Evolutionary conservation across 108 stramenopile species (phyloP), one percentile per base, ranked within the genome.

Genomic region (Pseudonitzschia multiseries): DNA sequence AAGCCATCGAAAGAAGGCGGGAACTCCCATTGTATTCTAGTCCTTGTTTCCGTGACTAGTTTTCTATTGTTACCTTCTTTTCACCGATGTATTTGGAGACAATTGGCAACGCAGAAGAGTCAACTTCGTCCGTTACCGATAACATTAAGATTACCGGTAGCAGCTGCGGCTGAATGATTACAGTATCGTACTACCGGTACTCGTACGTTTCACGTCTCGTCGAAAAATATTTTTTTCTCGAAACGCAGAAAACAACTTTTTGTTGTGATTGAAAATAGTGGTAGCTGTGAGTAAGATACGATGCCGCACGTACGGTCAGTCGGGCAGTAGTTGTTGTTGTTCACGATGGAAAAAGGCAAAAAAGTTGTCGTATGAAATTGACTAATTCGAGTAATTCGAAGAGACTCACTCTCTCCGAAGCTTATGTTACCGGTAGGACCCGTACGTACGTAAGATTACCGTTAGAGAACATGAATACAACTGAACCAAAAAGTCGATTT

Each of bases 1-100:
- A 48, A 99, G 90, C 99, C 99, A 99, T 70, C 98, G 91, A 80
- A 96, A 99, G 86, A 99, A 99, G 67, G 98, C 98, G 43, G 99
- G 99, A 69, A 99, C 98, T 73, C 99, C 99, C 97, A 84, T 84
- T 36, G 5, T 72, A 43, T 48, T 22, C 27, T 63, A 5, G 15
- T 63, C 36, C 8, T 18, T 10, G 46, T 48, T 14, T 36, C 4
- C 53, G 5, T 6, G 24, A 62, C 22, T 54, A 13, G 27, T 59
- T 32, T 24, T 59, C 29, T 28, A 15, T 1, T 48, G 17, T 48
- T 48, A 18, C 46, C 46, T 14, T 48, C 18, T 5, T 14, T 14
- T 48, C 12, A 3, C 13, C 46, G 14, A 48, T 2, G 46, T 14
- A 48, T 14, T 48, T 14, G 18, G 46, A 18, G 46, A 1, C 2